Percentiles rank a stretch among this genome's conserved stretches.
Conservation (phyloP, 2,329 filamentous ascomycete species). For the Aureobasidium sp. region DNA sequence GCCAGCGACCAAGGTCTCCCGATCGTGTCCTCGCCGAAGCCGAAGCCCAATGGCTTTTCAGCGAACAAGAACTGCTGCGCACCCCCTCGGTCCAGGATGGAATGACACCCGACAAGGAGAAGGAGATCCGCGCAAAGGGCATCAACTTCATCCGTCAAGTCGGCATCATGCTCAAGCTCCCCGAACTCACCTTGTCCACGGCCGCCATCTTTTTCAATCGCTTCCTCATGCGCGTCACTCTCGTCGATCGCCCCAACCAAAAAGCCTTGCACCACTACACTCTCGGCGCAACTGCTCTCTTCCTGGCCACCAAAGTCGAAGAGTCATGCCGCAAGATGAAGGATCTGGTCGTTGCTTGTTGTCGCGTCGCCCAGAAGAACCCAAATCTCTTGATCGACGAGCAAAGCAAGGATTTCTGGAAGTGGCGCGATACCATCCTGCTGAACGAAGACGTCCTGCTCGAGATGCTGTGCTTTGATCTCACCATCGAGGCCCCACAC, state of each 20-base stretch:
- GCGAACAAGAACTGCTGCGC: conserved; percentile 69
- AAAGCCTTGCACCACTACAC: conserved; percentile 84
- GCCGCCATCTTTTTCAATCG: conserved; percentile 93
- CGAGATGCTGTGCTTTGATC: conserved; percentile 86
- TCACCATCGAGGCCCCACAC: conserved; percentile 85
- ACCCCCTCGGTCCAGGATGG: conserved; percentile 82
- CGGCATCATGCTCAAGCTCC: conserved; percentile 83
- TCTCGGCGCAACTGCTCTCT: conserved; percentile 83
- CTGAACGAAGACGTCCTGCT: conserved; percentile 89
- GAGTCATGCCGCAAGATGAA: conserved; percentile 95
- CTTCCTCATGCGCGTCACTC: conserved; percentile 85
- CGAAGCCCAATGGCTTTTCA: conserved; percentile 82
- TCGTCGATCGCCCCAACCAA: conserved; percentile 62
- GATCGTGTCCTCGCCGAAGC: conserved; percentile 45
- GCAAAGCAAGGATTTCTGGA: conserved; percentile 97
- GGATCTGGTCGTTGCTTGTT: conserved; percentile 87
- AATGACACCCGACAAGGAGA: conserved; percentile 68
- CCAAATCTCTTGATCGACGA: conserved; percentile 84
- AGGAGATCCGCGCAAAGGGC: conserved; percentile 76
- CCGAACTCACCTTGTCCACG: conserved; percentile 85
- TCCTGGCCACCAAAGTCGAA: conserved; percentile 93
- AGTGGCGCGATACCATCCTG: conserved; percentile 90
- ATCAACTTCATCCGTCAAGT: conserved; percentile 96
- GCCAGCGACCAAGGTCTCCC: conserved; percentile 30
- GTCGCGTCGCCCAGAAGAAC: conserved; percentile 92